These are phyloP conservation scores for Lophiostoma macrostomum DNA, from an alignment of 495 filamentous ascomycete species.

Conservation along the genomic window DNA sequence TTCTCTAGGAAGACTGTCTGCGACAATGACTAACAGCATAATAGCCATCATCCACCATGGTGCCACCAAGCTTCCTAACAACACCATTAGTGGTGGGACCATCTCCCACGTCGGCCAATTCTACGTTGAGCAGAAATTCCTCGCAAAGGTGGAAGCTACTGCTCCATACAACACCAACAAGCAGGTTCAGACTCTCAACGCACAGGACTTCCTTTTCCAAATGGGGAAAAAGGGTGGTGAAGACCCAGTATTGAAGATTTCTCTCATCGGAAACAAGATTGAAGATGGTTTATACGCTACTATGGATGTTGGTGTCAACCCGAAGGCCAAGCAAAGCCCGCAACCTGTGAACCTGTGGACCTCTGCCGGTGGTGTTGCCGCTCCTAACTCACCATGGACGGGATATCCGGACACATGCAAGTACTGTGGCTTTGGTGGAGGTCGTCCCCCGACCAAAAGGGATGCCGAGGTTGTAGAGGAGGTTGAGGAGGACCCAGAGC, in stretches of 20 bases:
- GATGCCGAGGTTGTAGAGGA: too few relatives aligned
- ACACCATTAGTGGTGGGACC: conserved; percentile 50
- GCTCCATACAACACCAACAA: conserved; percentile 58
- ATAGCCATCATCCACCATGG: conserved; percentile 34
- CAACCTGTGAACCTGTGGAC: conserved; percentile 32
- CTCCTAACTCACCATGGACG: conserved; percentile 17
- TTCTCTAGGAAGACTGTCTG: not conserved
- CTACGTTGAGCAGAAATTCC: conserved; percentile 62
- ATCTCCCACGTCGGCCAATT: conserved; percentile 61
- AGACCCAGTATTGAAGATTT: conserved; percentile 58
- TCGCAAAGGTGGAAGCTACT: conserved; percentile 53
- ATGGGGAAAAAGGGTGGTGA: conserved; percentile 50
- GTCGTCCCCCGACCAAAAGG: too few relatives aligned
- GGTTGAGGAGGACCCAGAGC: too few relatives aligned
- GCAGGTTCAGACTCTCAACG: conserved; percentile 52
- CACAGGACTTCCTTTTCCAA: conserved; percentile 50
- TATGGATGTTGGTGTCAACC: conserved; percentile 58
- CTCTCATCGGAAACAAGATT: conserved; percentile 50
- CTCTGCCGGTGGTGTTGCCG: conserved; percentile 14
- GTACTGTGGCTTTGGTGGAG: conserved; percentile 21
- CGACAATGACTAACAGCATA: not conserved
- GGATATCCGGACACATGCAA: conserved; percentile 30
- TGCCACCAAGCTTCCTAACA: conserved; percentile 50
- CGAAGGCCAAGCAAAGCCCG: conserved; percentile 27
- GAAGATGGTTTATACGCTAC: conserved; percentile 55